These are phyloP conservation scores for Closterium sp. DNA, from an alignment of 139 green algal genomes.

Conservation along the genomic window DNA sequence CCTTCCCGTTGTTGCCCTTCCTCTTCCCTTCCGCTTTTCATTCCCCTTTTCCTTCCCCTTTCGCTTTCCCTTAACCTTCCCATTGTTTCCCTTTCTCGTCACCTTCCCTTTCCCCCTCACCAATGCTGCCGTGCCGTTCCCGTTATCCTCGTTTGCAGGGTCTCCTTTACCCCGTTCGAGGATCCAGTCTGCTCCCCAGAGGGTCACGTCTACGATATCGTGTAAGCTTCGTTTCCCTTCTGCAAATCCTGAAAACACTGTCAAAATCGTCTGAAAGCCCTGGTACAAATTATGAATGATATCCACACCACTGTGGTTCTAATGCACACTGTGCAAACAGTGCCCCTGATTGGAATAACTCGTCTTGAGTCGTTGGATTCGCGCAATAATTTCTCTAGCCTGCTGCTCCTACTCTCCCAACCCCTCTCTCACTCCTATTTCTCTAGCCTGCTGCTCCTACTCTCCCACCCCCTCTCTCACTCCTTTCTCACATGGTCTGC, in stretches of 20 bases:
- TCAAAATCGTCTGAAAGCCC: too few species aligned
- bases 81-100: too few species aligned
- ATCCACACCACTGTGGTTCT: too few species aligned
- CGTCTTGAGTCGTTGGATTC: background rate
- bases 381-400: background rate
- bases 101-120: too few species aligned
- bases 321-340: too few species aligned
- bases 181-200: constrained; percentile 71
- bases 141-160: constrained; percentile 42
- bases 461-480: background rate
- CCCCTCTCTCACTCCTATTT: background rate
- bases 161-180: constrained; percentile 90
- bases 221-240: constrained; percentile 21
- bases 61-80: too few species aligned
- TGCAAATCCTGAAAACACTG: too few species aligned
- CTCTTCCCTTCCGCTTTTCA: background rate
- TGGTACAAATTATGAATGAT: too few species aligned
- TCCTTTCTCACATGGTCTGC: background rate
- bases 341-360: too few species aligned
- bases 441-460: background rate
- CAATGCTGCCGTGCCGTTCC: too few species aligned
- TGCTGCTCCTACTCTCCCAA: background rate
- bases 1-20: background rate
- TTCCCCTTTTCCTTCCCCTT: background rate
- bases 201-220: constrained; percentile 47